Base-by-base conservation (phyloP, 495 filamentous ascomycete genomes). In the Aspergillus indologenus region DNA sequence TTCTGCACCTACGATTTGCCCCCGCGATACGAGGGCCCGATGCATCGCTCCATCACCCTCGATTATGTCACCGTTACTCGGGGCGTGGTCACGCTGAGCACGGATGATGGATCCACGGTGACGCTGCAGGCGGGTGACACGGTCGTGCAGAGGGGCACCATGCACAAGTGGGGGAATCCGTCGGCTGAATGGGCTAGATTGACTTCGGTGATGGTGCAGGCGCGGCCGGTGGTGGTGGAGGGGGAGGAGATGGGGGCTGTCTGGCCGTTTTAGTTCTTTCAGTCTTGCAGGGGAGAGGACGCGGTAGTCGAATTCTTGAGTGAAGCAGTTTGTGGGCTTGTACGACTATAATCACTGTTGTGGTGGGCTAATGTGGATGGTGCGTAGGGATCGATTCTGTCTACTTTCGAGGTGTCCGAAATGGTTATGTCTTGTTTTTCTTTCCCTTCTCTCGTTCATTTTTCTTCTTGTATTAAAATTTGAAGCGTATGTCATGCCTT, bases 141-240 rank as follows among this genome's bases (percentile, higher is more conserved):
- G 3, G 42, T 60, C 3, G 43, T 60, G 8, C 50, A 54, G 23
- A 29, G 19, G 17, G 57, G 31, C 3, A 60, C 57, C 3, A 60
- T 60, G 57, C 57, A 60, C 40, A 47, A 34, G 0, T 60, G 57
- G 57, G 23, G 20, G 18, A 60, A 60, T 54, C 31, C 31, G 43
- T 15, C 42, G 18, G 50, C 45, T 11, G 6, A 34, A 15, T 60
- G 57, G 57, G 50, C 57, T 1, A 11, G 57, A 0, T 5, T 54
- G 0, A 31, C 19, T 34, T 20, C 47, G 9, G 19, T 54, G 18
- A 45, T 54, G 57, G 2, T 40, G 5, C 34, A 8, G 5, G 12
- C 12, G 34, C 5, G 34, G 34, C 5, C 5, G 34, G 7, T 15
- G 5, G 5, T 8, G 5, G 34, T 40, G 5, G 12, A 15, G 5